Evolutionary conservation across 192 early-diverging fungal species (phyloP), one percentile per base, ranked within the genome.

Genomic region (Entomortierella beljakovae): DNA sequence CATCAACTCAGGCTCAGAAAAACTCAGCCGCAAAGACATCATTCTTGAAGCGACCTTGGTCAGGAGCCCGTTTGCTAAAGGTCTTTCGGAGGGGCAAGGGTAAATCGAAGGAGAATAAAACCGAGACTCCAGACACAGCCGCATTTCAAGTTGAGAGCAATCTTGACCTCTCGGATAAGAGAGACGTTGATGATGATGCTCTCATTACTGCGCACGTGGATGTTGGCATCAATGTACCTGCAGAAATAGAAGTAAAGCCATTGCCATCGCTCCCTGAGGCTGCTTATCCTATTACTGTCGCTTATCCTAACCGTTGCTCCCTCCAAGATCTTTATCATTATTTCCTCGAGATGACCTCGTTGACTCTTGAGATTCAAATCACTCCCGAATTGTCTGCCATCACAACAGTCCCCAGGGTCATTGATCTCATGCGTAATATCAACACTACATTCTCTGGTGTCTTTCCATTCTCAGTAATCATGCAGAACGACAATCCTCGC

Each of bases 401-500:
- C 8, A 61, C 75, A 9, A 48, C 75, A 1, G 62, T 79, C 6
- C 48, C 75, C n/a, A 79, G 70, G 25, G 20, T 79, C 10, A 51
- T 50, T 1, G 67, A 68, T 40, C 66, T 79, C 22, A 56, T 79
- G 22, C 66, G 40, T 22, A 70, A 79, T 55, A 69, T 70, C 31
- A 55, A 79, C 25, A 57, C 67, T 3, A 79, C 75, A 8, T 79
- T 79, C 50, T 79, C 75, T 0, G 75, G 75, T 25, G 67, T 70
- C 15, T 79, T 79, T 57, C 38, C 75, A 0, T 69, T 70, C 53
- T 56, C 72, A 3, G 52, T 31, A 0, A 56, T 70, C 18, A 28
- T 70, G 7, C 61, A 70, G n/a, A 69, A 69, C n/a, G 56, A 57
- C 7, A 15, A 61, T 5, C 64, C 72, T 6, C 9, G 56, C 1